These are phyloP conservation scores for Sesbania bispinosa DNA, from an alignment of 306 rosid genomes.

Conservation along the genomic window DNA sequence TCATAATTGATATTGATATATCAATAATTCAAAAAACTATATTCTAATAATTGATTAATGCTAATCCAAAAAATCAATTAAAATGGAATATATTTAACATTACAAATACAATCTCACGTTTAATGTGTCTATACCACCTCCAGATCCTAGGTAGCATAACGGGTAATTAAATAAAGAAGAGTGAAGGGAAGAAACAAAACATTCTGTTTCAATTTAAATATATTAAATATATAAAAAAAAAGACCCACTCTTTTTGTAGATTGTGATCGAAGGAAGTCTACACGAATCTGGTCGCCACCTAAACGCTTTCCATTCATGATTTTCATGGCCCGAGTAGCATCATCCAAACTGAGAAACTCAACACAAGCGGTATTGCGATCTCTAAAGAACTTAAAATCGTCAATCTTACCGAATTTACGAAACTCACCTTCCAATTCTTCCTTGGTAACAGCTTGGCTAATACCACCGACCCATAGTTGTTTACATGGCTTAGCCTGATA, in stretches of 20 bases:
- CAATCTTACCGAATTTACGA: constrained; percentile 56
- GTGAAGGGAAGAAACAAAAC: not conserved
- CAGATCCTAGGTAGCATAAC: not conserved
- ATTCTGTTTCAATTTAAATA: not conserved
- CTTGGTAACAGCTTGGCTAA: constrained; percentile 48
- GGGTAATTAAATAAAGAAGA: not conserved
- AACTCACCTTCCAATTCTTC: constrained; percentile 72
- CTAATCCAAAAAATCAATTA: no score
- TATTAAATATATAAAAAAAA: not conserved
- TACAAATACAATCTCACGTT: no score
- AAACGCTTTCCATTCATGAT: constrained; percentile 68
- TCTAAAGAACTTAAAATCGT: constrained; percentile 62
- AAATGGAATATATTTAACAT: no score
- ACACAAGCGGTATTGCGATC: constrained; percentile 70
- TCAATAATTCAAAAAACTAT: no score
- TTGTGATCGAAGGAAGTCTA: constrained; percentile 69
- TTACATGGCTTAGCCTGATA: constrained; percentile 73
- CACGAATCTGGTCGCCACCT: constrained; percentile 72
- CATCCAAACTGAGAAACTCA: constrained; percentile 62
- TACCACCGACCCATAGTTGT: constrained; percentile 81
- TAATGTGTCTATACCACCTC: not conserved
- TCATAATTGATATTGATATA: no score
- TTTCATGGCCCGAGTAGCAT: constrained; percentile 70
- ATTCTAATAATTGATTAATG: no score
- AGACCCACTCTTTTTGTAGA: constrained; percentile 53